A percentile compares a stretch with the other conserved stretches of the same genome.
Evolutionary conservation across 495 filamentous ascomycete species (phyloP).

Genomic region (Hypomontagnella submonticulosa): DNA sequence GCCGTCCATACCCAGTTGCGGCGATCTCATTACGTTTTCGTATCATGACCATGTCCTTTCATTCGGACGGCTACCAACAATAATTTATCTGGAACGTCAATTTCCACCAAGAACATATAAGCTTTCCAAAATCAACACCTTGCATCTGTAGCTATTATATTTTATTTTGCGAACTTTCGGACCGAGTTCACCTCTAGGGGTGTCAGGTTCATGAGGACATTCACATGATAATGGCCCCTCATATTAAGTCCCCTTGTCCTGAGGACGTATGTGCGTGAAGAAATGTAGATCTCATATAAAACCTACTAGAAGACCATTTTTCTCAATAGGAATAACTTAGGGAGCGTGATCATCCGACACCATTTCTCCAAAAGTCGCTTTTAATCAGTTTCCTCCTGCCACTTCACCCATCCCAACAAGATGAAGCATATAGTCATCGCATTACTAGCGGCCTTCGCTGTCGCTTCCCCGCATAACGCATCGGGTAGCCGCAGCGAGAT

Average conservation of each 20-base stretch:
- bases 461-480: constrained; percentile 4
- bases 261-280: background rate
- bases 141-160: background rate
- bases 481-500: constrained; percentile 5
- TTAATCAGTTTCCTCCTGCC: no score
- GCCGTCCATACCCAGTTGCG: background rate
- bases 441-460: constrained; percentile 10
- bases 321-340: background rate
- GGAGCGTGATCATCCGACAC: background rate
- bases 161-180: background rate
- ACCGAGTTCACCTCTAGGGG: background rate
- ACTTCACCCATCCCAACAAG: background rate
- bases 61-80: constrained; percentile 1
- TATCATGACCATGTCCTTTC: background rate
- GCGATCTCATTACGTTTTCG: background rate
- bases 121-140: constrained; percentile 3
- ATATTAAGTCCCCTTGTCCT: background rate
- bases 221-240: background rate
- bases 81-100: constrained; percentile 3
- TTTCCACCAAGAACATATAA: constrained; percentile 4
- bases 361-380: background rate
- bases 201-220: background rate
- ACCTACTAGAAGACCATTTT: background rate
- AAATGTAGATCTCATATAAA: background rate
- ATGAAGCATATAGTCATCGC: constrained; percentile 13